phyloP scores from a whole-genome alignment of 208 protist genomes.

The Acanthamoeba royreba region DNA sequence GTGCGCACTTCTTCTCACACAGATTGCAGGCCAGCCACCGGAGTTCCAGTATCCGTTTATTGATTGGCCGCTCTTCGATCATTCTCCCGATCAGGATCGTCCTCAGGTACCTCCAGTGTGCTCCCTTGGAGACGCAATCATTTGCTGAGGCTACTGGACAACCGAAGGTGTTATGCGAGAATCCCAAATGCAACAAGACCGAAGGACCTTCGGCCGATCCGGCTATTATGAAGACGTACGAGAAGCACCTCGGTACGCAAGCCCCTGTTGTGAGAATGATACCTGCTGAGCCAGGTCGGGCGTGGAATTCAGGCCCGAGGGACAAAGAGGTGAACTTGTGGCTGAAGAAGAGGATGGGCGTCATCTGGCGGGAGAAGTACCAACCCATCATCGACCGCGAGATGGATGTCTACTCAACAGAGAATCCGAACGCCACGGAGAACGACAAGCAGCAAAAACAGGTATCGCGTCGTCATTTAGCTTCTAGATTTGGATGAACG shows the following conservation, averaged over 20 bases:
- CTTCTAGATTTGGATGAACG: too few species aligned
- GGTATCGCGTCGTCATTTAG: background rate
- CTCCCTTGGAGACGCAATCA: too few species aligned
- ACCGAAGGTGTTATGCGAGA: background rate
- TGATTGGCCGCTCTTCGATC: background rate
- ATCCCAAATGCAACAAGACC: background rate
- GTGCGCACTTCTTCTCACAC: too few species aligned
- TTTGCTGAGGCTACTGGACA: too few species aligned
- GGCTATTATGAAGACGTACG: background rate
- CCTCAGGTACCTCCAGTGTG: too few species aligned
- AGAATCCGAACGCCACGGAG: background rate
- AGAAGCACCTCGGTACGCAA: background rate
- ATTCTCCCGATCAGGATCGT: background rate
- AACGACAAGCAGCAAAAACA: background rate
- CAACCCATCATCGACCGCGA: background rate
- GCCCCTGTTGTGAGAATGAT: too few species aligned
- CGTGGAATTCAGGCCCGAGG: background rate
- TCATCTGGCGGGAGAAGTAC: background rate
- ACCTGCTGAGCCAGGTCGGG: too few species aligned
- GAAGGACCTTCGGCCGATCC: background rate
- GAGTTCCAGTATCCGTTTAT: background rate
- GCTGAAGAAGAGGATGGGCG: background rate
- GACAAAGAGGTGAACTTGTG: background rate
- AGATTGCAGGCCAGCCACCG: background rate
- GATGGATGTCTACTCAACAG: background rate